Evolutionary conservation across 805 yeast genomes (phyloP).

Genomic region (Suhomyces sp.): DNA sequence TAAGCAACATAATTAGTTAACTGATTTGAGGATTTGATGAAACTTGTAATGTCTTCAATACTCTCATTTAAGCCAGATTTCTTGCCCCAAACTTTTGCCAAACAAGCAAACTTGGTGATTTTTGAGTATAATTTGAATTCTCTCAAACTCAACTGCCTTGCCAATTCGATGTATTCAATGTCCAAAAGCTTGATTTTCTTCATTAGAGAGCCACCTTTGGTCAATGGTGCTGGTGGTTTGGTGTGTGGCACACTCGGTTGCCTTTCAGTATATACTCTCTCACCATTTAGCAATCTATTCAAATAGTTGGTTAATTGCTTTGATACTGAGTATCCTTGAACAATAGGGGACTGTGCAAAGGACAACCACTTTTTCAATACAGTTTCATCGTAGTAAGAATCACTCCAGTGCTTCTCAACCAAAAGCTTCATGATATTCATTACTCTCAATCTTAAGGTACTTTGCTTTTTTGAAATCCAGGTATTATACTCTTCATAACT

Average conservation of each 20-base stretch:
- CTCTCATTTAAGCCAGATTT: conserved; percentile 54
- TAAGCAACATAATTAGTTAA: conserved; percentile 80
- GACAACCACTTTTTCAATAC: conserved; percentile 33
- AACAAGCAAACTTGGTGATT: conserved; percentile 69
- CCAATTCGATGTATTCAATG: conserved; percentile 71
- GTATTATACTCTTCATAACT: conserved; percentile 74
- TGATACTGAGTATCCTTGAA: conserved; percentile 26
- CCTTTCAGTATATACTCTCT: conserved; percentile 23
- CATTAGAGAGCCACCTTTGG: conserved; percentile 26
- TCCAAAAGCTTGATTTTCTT: conserved; percentile 54
- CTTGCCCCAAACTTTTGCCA: conserved; percentile 74
- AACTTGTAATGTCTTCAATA: conserved; percentile 47
- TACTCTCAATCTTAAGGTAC: conserved; percentile 64
- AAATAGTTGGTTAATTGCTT: conserved; percentile 25
- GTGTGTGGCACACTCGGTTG: conserved; percentile 25
- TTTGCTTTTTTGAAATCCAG: conserved; percentile 72
- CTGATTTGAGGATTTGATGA: conserved; percentile 73
- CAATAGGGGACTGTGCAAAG: conserved; percentile 22
- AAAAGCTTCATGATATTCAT: conserved; percentile 64
- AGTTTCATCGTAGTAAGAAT: conserved; percentile 51
- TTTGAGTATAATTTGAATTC: conserved; percentile 69
- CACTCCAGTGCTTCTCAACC: conserved; percentile 69
- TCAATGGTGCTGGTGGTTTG: conserved; percentile 42
- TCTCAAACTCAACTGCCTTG: conserved; percentile 78
- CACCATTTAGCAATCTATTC: conserved; percentile 28